phyloP scores from a whole-genome alignment of 805 yeast species.

The Candida broadrunensis region DNA sequence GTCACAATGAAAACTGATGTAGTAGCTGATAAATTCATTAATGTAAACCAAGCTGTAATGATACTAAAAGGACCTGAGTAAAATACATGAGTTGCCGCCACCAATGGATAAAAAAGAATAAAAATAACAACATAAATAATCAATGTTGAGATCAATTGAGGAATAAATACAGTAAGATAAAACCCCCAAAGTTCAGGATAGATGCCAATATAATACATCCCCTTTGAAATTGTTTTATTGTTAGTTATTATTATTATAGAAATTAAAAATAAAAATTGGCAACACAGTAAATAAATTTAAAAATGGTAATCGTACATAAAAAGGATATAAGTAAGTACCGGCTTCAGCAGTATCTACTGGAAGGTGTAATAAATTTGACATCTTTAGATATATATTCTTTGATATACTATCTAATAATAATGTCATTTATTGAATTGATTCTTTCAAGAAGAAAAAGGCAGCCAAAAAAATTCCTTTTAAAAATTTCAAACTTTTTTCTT shows the following conservation, averaged over 20 bases:
- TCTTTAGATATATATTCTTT: conserved; percentile 1
- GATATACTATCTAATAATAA: neutral
- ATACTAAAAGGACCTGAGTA: conserved; percentile 53
- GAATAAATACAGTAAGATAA: conserved; percentile 41
- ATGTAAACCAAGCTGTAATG: conserved; percentile 41
- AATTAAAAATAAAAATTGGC: too few relatives aligned
- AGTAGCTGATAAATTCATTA: conserved; percentile 41
- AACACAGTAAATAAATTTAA: too few relatives aligned
- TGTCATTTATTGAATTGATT: neutral
- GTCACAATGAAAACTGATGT: conserved; percentile 42
- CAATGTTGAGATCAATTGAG: conserved; percentile 40
- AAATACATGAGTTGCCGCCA: conserved; percentile 38
- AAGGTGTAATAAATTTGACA: neutral
- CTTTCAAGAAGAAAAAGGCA: neutral
- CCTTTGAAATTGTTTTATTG: too few relatives aligned
- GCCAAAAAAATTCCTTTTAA: too few relatives aligned
- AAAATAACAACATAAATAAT: conserved; percentile 34
- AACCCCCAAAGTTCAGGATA: conserved; percentile 47
- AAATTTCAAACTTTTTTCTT: too few relatives aligned
- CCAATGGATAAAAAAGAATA: conserved; percentile 41
- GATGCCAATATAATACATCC: conserved; percentile 36
- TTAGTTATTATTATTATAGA: too few relatives aligned
- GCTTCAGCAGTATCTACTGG: conserved; percentile 12
- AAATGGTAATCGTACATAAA: conserved; percentile 21
- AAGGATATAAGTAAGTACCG: conserved; percentile 20